These are phyloP conservation scores for Canariomyces notabilis DNA, from an alignment of 2,329 filamentous ascomycete genomes.

Conservation along the genomic window DNA sequence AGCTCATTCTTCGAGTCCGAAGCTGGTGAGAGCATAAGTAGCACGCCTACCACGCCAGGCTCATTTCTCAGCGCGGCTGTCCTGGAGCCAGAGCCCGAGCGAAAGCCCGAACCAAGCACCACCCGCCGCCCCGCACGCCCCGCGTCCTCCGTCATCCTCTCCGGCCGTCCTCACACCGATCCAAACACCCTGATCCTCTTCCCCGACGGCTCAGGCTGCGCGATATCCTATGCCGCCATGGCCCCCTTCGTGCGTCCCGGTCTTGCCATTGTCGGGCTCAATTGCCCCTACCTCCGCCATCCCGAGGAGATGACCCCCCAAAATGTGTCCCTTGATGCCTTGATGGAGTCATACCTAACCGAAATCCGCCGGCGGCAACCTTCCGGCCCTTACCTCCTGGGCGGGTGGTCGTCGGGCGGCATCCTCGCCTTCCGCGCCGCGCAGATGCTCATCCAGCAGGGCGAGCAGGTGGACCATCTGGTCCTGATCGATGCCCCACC, in stretches of 20 bases:
- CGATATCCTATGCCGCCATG: conserved; percentile 49
- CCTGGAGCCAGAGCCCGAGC: too few relatives aligned
- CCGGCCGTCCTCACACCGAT: conserved; percentile 1
- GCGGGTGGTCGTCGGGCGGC: conserved; percentile 58
- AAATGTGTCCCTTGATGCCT: conserved; percentile 44
- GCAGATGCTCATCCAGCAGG: too few relatives aligned
- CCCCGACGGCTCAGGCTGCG: conserved; percentile 35
- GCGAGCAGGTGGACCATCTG: too few relatives aligned
- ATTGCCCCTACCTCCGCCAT: conserved; percentile 56
- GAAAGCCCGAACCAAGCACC: background rate
- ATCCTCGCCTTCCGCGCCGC: conserved; percentile 49
- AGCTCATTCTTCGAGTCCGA: too few relatives aligned
- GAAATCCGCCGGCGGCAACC: conserved; percentile 56
- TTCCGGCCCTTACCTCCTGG: conserved; percentile 47
- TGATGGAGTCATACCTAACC: conserved; percentile 46
- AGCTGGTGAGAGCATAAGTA: too few relatives aligned
- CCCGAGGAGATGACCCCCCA: conserved; percentile 48
- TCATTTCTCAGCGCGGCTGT: too few relatives aligned
- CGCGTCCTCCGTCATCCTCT: conserved; percentile 8
- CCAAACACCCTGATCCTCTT: conserved; percentile 22
- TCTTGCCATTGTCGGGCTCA: conserved; percentile 42
- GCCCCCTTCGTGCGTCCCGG: conserved; percentile 39
- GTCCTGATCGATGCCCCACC: too few relatives aligned
- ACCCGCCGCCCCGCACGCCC: background rate
- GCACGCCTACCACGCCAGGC: too few relatives aligned